These are phyloP conservation scores for Aspergillus fumigatus DNA, from an alignment of 2,329 filamentous ascomycete genomes.

Conservation along the genomic window DNA sequence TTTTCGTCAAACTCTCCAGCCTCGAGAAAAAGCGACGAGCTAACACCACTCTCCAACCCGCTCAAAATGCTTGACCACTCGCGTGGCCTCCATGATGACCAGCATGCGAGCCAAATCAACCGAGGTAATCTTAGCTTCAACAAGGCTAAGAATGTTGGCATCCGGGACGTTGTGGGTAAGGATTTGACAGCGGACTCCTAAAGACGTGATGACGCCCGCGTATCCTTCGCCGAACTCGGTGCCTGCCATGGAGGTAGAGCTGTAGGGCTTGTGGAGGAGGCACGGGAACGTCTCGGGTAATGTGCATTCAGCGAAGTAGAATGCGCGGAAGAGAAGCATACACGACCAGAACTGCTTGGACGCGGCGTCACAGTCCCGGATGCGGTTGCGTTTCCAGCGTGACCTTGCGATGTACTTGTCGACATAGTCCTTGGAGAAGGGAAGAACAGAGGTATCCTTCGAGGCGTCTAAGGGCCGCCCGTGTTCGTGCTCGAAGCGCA, in stretches of 20 bases:
- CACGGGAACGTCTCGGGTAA: constrained; percentile 47
- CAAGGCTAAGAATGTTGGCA: constrained; percentile 28
- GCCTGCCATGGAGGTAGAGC: constrained; percentile 17
- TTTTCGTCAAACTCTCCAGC: background rate
- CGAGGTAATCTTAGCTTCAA: constrained; percentile 31
- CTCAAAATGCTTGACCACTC: constrained; percentile 29
- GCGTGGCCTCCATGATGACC: constrained; percentile 32
- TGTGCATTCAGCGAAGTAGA: constrained; percentile 50
- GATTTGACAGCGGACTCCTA: constrained; percentile 30
- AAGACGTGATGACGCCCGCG: constrained; percentile 25
- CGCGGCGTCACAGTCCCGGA: constrained; percentile 35
- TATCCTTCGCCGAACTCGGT: constrained; percentile 18
- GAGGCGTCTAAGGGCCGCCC: constrained; percentile 39
- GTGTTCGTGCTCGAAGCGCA: constrained; percentile 51
- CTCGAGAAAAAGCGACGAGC: background rate
- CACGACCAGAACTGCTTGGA: constrained; percentile 47
- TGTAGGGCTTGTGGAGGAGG: constrained; percentile 26
- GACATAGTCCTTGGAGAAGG: constrained; percentile 47
- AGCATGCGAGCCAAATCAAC: constrained; percentile 30
- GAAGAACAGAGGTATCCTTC: constrained; percentile 34
- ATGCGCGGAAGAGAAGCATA: constrained; percentile 54
- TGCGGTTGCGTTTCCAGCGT: constrained; percentile 39
- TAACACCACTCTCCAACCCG: constrained; percentile 29
- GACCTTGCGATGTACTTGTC: constrained; percentile 45
- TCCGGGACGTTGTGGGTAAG: constrained; percentile 19